A percentile compares a stretch with the other conserved stretches of the same genome.
phyloP scores from a whole-genome alignment of 2,329 filamentous ascomycete genomes.

The Apiospora aurea region DNA sequence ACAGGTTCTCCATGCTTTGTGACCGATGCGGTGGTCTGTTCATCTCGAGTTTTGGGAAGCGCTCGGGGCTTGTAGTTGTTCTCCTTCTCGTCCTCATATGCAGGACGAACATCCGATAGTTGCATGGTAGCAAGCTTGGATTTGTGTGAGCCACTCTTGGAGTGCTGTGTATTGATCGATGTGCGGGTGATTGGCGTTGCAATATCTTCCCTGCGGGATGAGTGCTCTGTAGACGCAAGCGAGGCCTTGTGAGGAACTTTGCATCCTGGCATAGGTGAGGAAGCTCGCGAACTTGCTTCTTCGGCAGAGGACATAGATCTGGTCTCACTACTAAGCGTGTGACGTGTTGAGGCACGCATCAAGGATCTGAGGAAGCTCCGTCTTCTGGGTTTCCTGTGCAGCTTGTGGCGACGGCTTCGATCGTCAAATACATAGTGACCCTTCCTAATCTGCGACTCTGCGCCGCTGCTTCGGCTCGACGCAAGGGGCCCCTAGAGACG shows the following conservation, averaged over 20 bases:
- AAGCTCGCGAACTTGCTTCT: slow-evolving; percentile 26
- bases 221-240: background rate
- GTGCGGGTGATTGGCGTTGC: background rate
- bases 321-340: background rate
- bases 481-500: background rate
- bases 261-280: slow-evolving; percentile 5
- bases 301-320: slow-evolving; percentile 26
- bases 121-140: background rate
- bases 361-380: slow-evolving; percentile 25
- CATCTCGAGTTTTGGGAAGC: background rate
- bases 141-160: background rate
- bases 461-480: slow-evolving; percentile 10
- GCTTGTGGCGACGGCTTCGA: slow-evolving; percentile 22
- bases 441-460: slow-evolving; percentile 12
- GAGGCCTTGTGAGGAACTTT: slow-evolving; percentile 19
- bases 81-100: background rate
- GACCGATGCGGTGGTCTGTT: background rate
- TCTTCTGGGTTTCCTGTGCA: slow-evolving; percentile 21
- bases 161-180: background rate
- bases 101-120: no score
- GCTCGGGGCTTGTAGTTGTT: background rate
- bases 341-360: background rate
- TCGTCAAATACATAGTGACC: slow-evolving; percentile 22
- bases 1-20: background rate
- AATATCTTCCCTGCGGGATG: background rate